phyloP scores from a whole-genome alignment of 1,139 yeast species.

The Yamadazyma conglobata region DNA sequence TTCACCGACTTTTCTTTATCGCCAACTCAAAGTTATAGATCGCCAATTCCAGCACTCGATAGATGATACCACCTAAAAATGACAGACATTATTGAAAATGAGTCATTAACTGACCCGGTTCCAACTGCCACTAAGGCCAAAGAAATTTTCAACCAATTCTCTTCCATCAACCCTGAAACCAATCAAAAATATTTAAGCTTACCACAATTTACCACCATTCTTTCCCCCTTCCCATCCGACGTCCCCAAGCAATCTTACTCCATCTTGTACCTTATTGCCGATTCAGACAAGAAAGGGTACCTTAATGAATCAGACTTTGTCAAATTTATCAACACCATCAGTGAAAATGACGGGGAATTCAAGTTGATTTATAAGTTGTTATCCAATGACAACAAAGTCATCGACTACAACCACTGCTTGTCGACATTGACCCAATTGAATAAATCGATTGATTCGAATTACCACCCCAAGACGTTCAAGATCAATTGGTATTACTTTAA shows the following conservation, averaged over 20 bases:
- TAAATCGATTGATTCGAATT: constrained; percentile 39
- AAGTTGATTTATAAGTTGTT: constrained; percentile 44
- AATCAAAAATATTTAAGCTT: constrained; percentile 28
- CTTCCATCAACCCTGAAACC: constrained; percentile 24
- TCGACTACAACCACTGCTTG: constrained; percentile 40
- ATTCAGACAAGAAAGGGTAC: constrained; percentile 59
- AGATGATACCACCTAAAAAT: too few species aligned
- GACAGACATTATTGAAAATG: too few species aligned
- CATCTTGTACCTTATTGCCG: constrained; percentile 63
- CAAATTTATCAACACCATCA: constrained; percentile 51
- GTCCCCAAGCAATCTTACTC: constrained; percentile 39
- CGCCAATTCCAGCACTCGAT: too few species aligned
- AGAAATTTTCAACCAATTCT: constrained; percentile 42
- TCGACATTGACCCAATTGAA: constrained; percentile 36
- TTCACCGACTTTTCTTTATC: too few species aligned
- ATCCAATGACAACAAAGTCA: constrained; percentile 16
- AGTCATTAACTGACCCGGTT: too few species aligned
- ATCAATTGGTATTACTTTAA: constrained; percentile 46
- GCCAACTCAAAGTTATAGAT: too few species aligned
- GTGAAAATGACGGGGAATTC: constrained; percentile 56
- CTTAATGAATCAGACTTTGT: constrained; percentile 59
- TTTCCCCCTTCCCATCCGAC: constrained; percentile 44
- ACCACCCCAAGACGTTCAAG: constrained; percentile 41
- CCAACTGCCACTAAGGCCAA: constrained; percentile 27
- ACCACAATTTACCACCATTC: constrained; percentile 36